A percentile compares a stretch with the other conserved stretches of the same genome.
Conservation (phyloP, 2,329 filamentous ascomycete species). For the Monosporascus sp. region DNA sequence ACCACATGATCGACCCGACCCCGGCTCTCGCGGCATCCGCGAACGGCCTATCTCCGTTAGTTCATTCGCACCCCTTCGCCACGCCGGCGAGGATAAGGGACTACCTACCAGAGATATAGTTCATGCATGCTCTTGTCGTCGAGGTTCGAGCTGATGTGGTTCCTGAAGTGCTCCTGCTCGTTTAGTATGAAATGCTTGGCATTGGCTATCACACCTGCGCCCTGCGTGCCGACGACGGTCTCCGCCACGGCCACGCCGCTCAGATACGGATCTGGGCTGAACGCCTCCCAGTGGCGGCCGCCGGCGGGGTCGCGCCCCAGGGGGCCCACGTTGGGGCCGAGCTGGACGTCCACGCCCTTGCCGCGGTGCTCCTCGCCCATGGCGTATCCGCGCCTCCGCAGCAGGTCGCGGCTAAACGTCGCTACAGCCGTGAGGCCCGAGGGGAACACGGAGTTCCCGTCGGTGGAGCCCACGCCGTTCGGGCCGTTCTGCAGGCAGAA, state of each 20-base stretch:
- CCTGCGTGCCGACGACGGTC: slow-evolving; percentile 72
- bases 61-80: neutral
- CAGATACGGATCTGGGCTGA: slow-evolving; percentile 68
- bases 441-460: slow-evolving; percentile 65
- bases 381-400: slow-evolving; percentile 60
- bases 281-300: slow-evolving; percentile 66
- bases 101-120: slow-evolving; percentile 57
- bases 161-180: slow-evolving; percentile 47
- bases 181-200: slow-evolving; percentile 68
- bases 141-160: slow-evolving; percentile 42
- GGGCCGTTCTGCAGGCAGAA: slow-evolving; percentile 70
- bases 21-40: slow-evolving; percentile 65
- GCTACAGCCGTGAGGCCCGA: slow-evolving; percentile 67
- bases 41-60: slow-evolving; percentile 51
- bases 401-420: slow-evolving; percentile 64
- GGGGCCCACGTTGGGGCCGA: slow-evolving; percentile 57
- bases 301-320: slow-evolving; percentile 62
- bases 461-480: slow-evolving; percentile 59
- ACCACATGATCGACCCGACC: slow-evolving; percentile 59
- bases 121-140: slow-evolving; percentile 72
- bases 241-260: slow-evolving; percentile 66
- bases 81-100: neutral
- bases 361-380: slow-evolving; percentile 67
- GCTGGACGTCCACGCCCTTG: slow-evolving; percentile 69
- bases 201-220: slow-evolving; percentile 71